These are phyloP conservation scores for Verbascum thapsus DNA, from an alignment of 257 asterid species.

Conservation along the genomic window DNA sequence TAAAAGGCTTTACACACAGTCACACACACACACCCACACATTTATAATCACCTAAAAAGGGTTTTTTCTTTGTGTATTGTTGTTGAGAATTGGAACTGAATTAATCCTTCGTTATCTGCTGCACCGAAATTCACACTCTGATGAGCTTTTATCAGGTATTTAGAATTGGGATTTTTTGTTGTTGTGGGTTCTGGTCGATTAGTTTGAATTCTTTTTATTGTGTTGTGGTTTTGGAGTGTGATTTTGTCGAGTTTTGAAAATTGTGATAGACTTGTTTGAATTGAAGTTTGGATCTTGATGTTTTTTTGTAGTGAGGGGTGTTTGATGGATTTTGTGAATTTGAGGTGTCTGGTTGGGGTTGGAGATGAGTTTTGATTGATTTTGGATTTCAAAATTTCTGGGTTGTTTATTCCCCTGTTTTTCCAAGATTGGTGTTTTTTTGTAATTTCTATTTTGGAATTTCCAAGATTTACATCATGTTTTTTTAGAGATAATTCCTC, in stretches of 20 bases:
- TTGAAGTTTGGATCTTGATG: slow-evolving; percentile 38
- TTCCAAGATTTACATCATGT: slow-evolving; percentile 1
- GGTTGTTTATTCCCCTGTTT: background rate
- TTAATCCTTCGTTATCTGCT: slow-evolving; percentile 23
- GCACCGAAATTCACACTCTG: slow-evolving; percentile 33
- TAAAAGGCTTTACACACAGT: background rate
- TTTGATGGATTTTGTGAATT: slow-evolving; percentile 26
- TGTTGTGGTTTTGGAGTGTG: slow-evolving; percentile 20
- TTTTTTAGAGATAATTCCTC: background rate
- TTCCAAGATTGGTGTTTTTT: background rate
- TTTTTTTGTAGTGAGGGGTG: slow-evolving; percentile 24
- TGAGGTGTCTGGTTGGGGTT: slow-evolving; percentile 23
- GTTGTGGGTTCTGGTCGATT: slow-evolving; percentile 34
- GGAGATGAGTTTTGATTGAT: slow-evolving; percentile 23
- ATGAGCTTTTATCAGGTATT: slow-evolving; percentile 33
- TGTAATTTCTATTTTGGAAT: slow-evolving; percentile 8
- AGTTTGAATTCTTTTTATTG: background rate
- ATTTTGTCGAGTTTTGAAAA: slow-evolving; percentile 25
- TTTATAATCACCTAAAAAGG: slow-evolving; percentile 22
- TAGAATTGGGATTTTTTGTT: slow-evolving; percentile 1
- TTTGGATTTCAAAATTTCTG: slow-evolving; percentile 21
- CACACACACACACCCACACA: slow-evolving; percentile 1
- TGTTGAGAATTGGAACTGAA: background rate
- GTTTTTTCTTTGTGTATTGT: slow-evolving; percentile 24
- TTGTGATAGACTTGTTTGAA: slow-evolving; percentile 37